Evolutionary conservation across 169 alveolate genomes (phyloP), one percentile per base, ranked within the genome.

Genomic region (Eimeria necatrix): DNA sequence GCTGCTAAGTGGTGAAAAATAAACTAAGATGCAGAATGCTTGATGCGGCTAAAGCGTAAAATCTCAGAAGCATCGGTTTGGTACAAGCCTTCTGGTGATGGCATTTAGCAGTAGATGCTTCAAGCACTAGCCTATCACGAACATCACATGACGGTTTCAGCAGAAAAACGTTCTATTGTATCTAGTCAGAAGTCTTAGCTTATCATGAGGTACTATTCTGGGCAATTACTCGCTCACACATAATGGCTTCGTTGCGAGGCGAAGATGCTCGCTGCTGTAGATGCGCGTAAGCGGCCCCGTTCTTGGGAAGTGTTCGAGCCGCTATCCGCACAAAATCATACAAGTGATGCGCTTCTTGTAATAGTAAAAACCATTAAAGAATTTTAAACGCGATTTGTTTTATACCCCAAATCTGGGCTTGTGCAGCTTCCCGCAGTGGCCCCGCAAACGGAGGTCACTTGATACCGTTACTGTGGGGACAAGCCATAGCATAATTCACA

Each of bases 191-290:
- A 46, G 24, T 41, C 41, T 8, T 18, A 48, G 12, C 51, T 76
- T 76, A 49, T 76, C 60, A 20, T n/a, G 61, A 76, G 64, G 51
- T 20, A n/a, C 49, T 61, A 48, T 2, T 0, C 20, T 20, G 22
- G 64, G 49, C 86, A 76, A 20, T 61, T 61, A 12, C 20, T 18
- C 9, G 64, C n/a, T 48, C 18, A 76, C 68, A 49, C 86, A 18
- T 6, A 61, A 5, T 7, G 41, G 16, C 41, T 32, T 32, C 41
- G 2, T 32, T 46, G 84, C 86, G 46, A 32, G 61, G 46, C 86
- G 18, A 61, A 59, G 86, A 8, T 81, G 70, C 90, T 56, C 90
- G 70, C 90, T 24, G 56, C 90, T 32, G 24, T 48, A 81, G 90
- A 81, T 81, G 90, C 18, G 24, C 32, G 46, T 7, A 20, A 22